Evolutionary conservation across 345 rosid species (phyloP).

Genomic region (Viola odorata): DNA sequence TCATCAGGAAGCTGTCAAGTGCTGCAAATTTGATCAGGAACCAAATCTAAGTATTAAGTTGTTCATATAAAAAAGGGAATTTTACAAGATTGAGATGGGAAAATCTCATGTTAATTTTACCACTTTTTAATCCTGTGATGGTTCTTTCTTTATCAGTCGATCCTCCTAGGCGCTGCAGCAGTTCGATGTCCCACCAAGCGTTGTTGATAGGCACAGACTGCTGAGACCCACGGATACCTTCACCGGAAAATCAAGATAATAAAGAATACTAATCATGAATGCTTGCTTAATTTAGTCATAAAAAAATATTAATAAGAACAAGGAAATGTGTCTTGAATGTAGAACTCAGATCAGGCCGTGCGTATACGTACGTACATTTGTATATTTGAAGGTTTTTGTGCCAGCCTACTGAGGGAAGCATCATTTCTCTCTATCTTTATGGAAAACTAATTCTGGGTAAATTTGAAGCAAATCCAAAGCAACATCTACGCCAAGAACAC

Average conservation of each 20-base stretch:
- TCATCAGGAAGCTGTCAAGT: conserved; percentile 2
- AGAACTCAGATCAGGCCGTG: no score
- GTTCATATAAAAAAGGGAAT: no score
- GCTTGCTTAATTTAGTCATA: not conserved
- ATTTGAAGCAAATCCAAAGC: conserved; percentile 56
- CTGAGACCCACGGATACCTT: conserved; percentile 18
- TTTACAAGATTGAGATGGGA: no score
- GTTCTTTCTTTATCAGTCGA: conserved; percentile 1
- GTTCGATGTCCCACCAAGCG: conserved; percentile 17
- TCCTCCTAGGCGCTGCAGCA: conserved; percentile 1
- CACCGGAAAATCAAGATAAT: not conserved
- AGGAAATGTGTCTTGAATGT: no score
- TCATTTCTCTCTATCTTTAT: conserved; percentile 51
- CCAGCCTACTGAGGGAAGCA: conserved; percentile 50
- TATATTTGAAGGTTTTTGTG: conserved; percentile 59
- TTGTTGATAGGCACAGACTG: not conserved
- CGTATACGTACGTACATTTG: conserved; percentile 44
- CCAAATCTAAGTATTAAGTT: no score
- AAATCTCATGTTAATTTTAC: not conserved
- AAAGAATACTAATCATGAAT: not conserved
- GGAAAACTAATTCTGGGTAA: conserved; percentile 38
- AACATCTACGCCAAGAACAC: conserved; percentile 37
- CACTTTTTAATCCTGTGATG: conserved; percentile 10
- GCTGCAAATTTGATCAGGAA: conserved; percentile 4
- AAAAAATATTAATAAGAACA: no score